Conservation (phyloP, 768 basidiomycete species). For the Amanita fuliginea region DNA sequence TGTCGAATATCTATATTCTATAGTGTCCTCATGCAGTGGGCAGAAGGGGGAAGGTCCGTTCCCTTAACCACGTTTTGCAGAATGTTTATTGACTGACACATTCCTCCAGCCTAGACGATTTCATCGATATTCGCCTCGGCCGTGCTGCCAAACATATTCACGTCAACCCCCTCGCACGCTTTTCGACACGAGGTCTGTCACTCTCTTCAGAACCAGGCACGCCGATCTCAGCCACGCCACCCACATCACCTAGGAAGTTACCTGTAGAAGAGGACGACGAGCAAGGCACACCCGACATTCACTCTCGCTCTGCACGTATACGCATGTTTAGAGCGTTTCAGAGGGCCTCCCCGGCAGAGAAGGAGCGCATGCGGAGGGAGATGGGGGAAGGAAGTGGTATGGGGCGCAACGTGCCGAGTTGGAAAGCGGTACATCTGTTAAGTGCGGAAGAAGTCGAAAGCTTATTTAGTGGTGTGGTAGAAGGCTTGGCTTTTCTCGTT, state of each 20-base stretch:
- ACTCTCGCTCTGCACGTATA: constrained; percentile 62
- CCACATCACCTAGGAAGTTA: constrained; percentile 12
- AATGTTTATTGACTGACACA: neutral
- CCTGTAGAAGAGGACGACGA: neutral
- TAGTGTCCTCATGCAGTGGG: constrained; percentile 90
- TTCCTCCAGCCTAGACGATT: constrained; percentile 57
- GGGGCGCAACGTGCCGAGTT: constrained; percentile 23
- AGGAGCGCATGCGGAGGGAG: constrained; percentile 46
- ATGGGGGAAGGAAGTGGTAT: constrained; percentile 23
- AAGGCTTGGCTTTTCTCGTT: constrained; percentile 83
- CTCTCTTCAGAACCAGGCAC: constrained; percentile 12
- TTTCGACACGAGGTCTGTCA: constrained; percentile 10
- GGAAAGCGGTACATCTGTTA: constrained; percentile 75
- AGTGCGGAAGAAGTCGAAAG: constrained; percentile 77
- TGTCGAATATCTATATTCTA: neutral
- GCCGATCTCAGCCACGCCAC: constrained; percentile 11
- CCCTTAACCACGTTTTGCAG: neutral
- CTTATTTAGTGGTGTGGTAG: constrained; percentile 74
- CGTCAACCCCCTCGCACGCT: constrained; percentile 25
- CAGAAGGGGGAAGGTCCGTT: constrained; percentile 67
- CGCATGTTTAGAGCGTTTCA: constrained; percentile 66
- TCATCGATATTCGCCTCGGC: constrained; percentile 73
- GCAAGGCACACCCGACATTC: constrained; percentile 17
- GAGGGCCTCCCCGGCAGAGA: constrained; percentile 51
- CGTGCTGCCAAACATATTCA: constrained; percentile 40